These are phyloP conservation scores for Globisporangium carolinianum DNA, from an alignment of 352 stramenopile species.

Conservation along the genomic window DNA sequence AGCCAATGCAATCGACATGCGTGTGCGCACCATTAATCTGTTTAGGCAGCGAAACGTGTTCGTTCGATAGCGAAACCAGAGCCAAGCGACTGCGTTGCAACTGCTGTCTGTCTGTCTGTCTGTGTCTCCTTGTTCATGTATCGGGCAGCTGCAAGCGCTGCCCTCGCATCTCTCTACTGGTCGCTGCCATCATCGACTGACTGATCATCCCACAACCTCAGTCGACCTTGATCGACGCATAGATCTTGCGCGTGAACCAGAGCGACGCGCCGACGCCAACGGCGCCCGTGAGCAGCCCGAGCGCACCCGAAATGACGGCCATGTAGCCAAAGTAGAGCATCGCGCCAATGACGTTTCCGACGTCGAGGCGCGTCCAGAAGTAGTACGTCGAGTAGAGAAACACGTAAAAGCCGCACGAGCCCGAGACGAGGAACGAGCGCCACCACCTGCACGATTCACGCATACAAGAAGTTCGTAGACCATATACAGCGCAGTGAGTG, in stretches of 20 bases:
- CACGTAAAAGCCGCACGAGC: slow-evolving; percentile 96
- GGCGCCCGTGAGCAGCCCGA: slow-evolving; percentile 94
- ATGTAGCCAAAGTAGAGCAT: slow-evolving; percentile 99
- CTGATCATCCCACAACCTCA: slow-evolving; percentile 26
- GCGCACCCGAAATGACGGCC: slow-evolving; percentile 95
- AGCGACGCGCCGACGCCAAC: slow-evolving; percentile 97
- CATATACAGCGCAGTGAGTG: neutral
- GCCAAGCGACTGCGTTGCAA: too few relatives aligned
- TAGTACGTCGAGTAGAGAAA: slow-evolving; percentile 99
- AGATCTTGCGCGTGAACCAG: slow-evolving; percentile 98
- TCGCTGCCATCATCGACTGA: too few relatives aligned
- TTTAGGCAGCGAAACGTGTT: neutral
- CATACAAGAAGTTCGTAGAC: too few relatives aligned
- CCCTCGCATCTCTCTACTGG: too few relatives aligned
- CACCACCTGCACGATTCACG: slow-evolving; percentile 84
- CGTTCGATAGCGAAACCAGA: too few relatives aligned
- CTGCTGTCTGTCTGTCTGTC: too few relatives aligned
- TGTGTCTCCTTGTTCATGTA: too few relatives aligned
- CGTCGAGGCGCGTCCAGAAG: slow-evolving; percentile 94
- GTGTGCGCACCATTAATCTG: neutral
- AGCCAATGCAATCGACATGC: neutral
- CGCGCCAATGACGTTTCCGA: slow-evolving; percentile 88
- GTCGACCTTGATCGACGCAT: slow-evolving; percentile 97
- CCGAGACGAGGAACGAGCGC: slow-evolving; percentile 97
- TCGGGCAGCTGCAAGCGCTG: too few relatives aligned